A percentile compares a stretch with the other conserved stretches of the same genome.
These are phyloP conservation scores for Logfia minima DNA, from an alignment of 129 eudicot species.

Conservation along the genomic window DNA sequence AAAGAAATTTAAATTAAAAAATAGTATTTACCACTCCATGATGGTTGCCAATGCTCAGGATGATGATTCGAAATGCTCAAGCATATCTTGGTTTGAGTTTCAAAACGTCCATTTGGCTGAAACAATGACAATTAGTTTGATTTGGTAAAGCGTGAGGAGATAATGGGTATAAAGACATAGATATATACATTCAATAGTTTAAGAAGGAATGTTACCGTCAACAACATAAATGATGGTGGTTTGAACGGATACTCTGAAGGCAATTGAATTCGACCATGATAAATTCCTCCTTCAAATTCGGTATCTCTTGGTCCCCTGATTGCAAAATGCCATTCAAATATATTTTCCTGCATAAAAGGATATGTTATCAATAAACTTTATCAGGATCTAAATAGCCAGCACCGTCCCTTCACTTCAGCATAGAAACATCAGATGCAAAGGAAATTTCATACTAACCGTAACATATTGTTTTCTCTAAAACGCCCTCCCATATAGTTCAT, in stretches of 20 bases:
- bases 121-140: conserved; percentile 23
- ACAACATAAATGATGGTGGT: conserved; percentile 94
- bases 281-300: conserved; percentile 95
- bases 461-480: too few relatives aligned
- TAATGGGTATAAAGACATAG: neutral
- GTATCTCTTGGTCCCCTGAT: conserved; percentile 88
- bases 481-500: too few relatives aligned
- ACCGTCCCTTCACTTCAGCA: neutral
- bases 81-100: conserved; percentile 98
- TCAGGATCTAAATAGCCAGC: neutral
- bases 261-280: conserved; percentile 94
- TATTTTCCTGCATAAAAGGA: conserved; percentile 60
- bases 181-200: conserved; percentile 6
- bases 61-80: conserved; percentile 98
- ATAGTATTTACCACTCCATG: conserved; percentile 82
- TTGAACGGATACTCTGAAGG: conserved; percentile 94
- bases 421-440: neutral
- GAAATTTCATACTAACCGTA: too few relatives aligned
- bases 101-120: conserved; percentile 97
- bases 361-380: neutral
- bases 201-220: conserved; percentile 58
- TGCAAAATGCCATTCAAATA: conserved; percentile 99
- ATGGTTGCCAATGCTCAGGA: conserved; percentile 99
- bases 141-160: neutral
- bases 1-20: neutral